Evolutionary conservation across 345 rosid genomes (phyloP).

Genomic region (Populus deltoides): DNA sequence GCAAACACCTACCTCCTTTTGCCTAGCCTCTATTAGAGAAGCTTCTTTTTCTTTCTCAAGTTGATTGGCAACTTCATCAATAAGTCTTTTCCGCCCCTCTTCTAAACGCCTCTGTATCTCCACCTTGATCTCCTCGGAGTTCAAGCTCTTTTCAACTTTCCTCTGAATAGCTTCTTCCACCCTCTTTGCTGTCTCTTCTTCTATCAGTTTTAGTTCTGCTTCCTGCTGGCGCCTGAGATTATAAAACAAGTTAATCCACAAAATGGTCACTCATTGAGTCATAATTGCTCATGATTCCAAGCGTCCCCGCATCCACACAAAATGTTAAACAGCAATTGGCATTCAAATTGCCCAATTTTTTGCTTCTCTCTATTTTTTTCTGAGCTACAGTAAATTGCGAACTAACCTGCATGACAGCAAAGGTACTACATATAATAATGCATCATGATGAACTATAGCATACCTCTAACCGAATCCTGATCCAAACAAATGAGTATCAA

Average conservation of each 20-base stretch:
- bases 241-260: slow-evolving; percentile 34
- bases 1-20: slow-evolving; percentile 59
- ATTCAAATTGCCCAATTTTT: slow-evolving; percentile 19
- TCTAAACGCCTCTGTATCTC: slow-evolving; percentile 67
- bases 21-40: slow-evolving; percentile 58
- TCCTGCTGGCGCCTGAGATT: slow-evolving; percentile 80
- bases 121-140: slow-evolving; percentile 57
- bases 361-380: slow-evolving; percentile 18
- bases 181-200: slow-evolving; percentile 88
- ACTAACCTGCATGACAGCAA: slow-evolving; percentile 60
- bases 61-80: slow-evolving; percentile 67
- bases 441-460: slow-evolving; percentile 53
- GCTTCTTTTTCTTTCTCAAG: slow-evolving; percentile 85
- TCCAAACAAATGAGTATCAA: slow-evolving; percentile 72
- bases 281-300: slow-evolving; percentile 17
- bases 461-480: slow-evolving; percentile 85
- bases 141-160: slow-evolving; percentile 80
- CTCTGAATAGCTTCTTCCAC: slow-evolving; percentile 74
- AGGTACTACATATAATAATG: slow-evolving; percentile 46
- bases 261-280: slow-evolving; percentile 21
- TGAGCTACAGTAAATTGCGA: slow-evolving; percentile 42
- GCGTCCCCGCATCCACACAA: slow-evolving; percentile 39
- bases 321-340: slow-evolving; percentile 17
- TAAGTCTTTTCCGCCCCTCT: slow-evolving; percentile 69
- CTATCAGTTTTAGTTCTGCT: slow-evolving; percentile 81